Evolutionary conservation across 306 rosid species (phyloP).

Genomic region (Quercus bicolor): DNA sequence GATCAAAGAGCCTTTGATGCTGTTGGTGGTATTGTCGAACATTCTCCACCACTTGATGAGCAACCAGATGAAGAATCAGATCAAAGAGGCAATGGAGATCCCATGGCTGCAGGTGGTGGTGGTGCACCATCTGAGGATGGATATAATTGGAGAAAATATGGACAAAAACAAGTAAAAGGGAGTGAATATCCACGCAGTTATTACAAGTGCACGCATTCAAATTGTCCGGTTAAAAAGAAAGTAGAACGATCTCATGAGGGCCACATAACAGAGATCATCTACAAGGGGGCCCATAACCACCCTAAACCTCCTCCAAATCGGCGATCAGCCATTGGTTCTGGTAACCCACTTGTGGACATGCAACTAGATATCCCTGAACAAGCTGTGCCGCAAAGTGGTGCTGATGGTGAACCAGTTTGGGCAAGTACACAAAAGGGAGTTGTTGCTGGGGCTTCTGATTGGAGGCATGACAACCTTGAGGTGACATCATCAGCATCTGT

Average conservation of each 20-base stretch:
- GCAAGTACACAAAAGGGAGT: conserved; percentile 49
- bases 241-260: conserved; percentile 92
- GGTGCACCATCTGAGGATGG: conserved; percentile 79
- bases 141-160: conserved; percentile 94
- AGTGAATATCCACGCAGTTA: conserved; percentile 95
- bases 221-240: conserved; percentile 89
- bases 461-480: conserved; percentile 77
- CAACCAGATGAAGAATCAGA: conserved; percentile 71
- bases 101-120: conserved; percentile 51
- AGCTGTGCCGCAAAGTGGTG: conserved; percentile 53
- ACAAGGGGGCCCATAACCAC: conserved; percentile 90
- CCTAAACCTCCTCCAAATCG: conserved; percentile 77
- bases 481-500: conserved; percentile 64
- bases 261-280: conserved; percentile 90
- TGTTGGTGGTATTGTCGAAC: conserved; percentile 36
- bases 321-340: conserved; percentile 61
- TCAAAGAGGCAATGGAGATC: conserved; percentile 65
- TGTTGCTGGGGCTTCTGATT: conserved; percentile 46
- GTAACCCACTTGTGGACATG: conserved; percentile 50
- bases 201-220: conserved; percentile 84
- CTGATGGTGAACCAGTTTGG: conserved; percentile 54
- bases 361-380: conserved; percentile 61
- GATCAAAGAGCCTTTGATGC: conserved; percentile 50
- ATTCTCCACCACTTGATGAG: conserved; percentile 62
- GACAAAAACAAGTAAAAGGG: conserved; percentile 96